phyloP scores from a whole-genome alignment of 352 stramenopile species.

The Globisporangium yorkense region DNA sequence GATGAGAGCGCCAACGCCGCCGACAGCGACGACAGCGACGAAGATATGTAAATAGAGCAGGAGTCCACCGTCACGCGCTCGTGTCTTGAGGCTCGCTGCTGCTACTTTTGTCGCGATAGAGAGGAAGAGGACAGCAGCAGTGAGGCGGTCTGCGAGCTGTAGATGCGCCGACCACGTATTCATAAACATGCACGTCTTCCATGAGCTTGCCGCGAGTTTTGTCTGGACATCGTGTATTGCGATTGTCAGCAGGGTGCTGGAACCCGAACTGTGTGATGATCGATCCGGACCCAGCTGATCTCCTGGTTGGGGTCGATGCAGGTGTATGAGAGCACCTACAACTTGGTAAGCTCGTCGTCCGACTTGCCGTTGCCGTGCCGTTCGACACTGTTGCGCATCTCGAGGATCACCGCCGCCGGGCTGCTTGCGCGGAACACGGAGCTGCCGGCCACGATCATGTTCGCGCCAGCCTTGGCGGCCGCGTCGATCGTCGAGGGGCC shows the following conservation, averaged over 20 bases:
- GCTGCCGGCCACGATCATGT: conserved; percentile 96
- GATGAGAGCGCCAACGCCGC: conserved; percentile 31
- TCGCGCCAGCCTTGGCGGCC: conserved; percentile 92
- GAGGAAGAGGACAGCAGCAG: neutral
- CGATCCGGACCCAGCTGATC: neutral
- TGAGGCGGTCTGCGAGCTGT: neutral
- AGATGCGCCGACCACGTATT: neutral
- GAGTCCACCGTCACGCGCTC: neutral
- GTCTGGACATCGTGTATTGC: neutral
- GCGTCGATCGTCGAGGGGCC: conserved; percentile 91
- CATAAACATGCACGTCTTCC: neutral
- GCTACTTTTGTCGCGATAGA: neutral
- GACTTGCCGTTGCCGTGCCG: conserved; percentile 69
- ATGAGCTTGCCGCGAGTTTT: neutral
- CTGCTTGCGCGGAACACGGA: conserved; percentile 89
- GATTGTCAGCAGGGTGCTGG: neutral
- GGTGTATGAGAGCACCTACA: conserved; percentile 14
- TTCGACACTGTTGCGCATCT: conserved; percentile 84
- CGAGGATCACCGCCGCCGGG: conserved; percentile 61
- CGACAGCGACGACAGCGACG: conserved; percentile 26
- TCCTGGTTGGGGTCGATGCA: neutral
- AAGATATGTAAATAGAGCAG: conserved; percentile 23
- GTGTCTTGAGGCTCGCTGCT: neutral
- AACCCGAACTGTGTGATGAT: neutral
- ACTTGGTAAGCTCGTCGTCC: conserved; percentile 51